A percentile compares a stretch with the other conserved stretches of the same genome.
Evolutionary conservation across 1,284 basidiomycete species (phyloP).

Genomic region (Anthracocystis walkeri): DNA sequence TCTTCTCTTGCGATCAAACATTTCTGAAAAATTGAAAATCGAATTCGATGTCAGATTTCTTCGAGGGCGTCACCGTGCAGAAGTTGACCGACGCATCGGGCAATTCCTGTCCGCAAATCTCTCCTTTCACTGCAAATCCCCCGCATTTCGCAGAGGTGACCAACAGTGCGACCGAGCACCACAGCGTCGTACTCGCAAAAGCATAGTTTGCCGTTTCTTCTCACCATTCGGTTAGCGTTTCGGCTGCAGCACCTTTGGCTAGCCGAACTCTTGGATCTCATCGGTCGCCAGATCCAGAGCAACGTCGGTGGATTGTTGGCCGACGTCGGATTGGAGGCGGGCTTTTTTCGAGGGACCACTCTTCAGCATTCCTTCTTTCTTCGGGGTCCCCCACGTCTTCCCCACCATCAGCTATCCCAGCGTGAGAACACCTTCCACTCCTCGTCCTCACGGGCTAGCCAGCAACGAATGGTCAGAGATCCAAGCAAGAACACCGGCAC

Average conservation of each 20-base stretch:
- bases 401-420: background rate
- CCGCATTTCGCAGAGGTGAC: constrained; percentile 7
- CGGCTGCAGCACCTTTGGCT: too few species aligned
- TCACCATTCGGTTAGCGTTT: background rate
- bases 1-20: background rate
- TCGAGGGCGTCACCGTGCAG: too few species aligned
- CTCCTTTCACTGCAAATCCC: constrained; percentile 17
- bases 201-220: background rate
- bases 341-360: too few species aligned
- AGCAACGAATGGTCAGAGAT: background rate
- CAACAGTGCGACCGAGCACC: too few species aligned
- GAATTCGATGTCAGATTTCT: background rate
- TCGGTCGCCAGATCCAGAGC: too few species aligned
- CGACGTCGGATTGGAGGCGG: too few species aligned
- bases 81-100: background rate
- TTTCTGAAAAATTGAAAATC: background rate
- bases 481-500: background rate
- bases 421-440: background rate
- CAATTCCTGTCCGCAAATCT: constrained; percentile 20
- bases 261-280: too few species aligned
- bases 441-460: too few species aligned
- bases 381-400: too few species aligned
- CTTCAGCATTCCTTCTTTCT: too few species aligned
- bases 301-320: too few species aligned
- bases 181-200: too few species aligned